Evolutionary conservation across 2,329 filamentous ascomycete species (phyloP).

Genomic region (Ceratocystis cacaofunesta): DNA sequence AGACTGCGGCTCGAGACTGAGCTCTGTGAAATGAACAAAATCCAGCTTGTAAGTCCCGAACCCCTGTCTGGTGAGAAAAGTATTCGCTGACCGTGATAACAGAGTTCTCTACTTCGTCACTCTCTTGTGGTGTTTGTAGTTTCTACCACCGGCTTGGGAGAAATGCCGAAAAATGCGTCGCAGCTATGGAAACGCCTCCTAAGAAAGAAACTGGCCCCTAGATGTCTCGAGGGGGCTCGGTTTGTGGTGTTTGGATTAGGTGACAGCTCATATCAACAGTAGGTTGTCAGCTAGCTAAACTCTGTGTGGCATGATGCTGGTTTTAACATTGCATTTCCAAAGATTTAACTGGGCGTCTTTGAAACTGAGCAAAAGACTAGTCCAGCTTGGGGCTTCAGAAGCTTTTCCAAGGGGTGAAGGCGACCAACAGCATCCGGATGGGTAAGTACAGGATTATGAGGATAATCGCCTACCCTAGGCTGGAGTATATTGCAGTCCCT

Average conservation of each 20-base stretch:
- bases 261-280: slow-evolving; percentile 90
- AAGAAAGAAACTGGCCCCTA: slow-evolving; percentile 58
- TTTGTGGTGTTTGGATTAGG: slow-evolving; percentile 86
- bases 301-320: not conserved
- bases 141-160: slow-evolving; percentile 89
- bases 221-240: slow-evolving; percentile 50
- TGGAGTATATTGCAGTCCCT: not conserved
- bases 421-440: slow-evolving; percentile 86
- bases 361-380: slow-evolving; percentile 70
- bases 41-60: slow-evolving; percentile 52
- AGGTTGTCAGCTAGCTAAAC: slow-evolving; percentile 22
- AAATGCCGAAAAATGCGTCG: slow-evolving; percentile 71
- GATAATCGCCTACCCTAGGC: not conserved
- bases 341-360: slow-evolving; percentile 89
- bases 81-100: not conserved
- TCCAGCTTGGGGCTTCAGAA: slow-evolving; percentile 66
- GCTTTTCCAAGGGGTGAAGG: slow-evolving; percentile 70
- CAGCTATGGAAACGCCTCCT: slow-evolving; percentile 76
- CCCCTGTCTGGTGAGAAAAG: not conserved
- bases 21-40: slow-evolving; percentile 61
- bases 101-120: slow-evolving; percentile 38
- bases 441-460: slow-evolving; percentile 37
- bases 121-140: slow-evolving; percentile 61
- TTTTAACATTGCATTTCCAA: not conserved
- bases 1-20: slow-evolving; percentile 63